phyloP scores from a whole-genome alignment of 768 basidiomycete genomes.

The Hericium rajendrae region DNA sequence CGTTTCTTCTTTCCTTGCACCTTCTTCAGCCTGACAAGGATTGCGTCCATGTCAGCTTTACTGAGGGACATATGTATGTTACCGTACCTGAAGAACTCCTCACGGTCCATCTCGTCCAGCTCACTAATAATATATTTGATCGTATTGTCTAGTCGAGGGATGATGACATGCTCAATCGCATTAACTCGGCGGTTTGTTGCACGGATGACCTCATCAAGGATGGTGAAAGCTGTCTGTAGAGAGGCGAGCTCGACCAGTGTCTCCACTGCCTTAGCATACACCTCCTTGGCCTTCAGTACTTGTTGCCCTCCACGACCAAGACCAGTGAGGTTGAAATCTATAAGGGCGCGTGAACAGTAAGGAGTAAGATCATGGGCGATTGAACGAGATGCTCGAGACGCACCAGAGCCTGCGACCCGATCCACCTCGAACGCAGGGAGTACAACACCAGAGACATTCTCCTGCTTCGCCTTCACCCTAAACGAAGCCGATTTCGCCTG shows the following conservation, averaged over 20 bases:
- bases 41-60: neutral
- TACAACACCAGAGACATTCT: conserved; percentile 96
- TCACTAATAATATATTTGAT: conserved; percentile 98
- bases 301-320: conserved; percentile 96
- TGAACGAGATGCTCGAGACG: conserved; percentile 3
- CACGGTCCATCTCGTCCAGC: conserved; percentile 97
- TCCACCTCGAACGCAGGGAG: conserved; percentile 93
- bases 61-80: neutral
- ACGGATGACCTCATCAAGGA: conserved; percentile 96
- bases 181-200: conserved; percentile 99
- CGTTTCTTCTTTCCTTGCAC: conserved; percentile 97
- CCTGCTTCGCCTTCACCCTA: conserved; percentile 88
- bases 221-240: conserved; percentile 94
- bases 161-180: conserved; percentile 95
- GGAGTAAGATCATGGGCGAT: conserved; percentile 3
- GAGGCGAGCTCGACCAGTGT: conserved; percentile 96
- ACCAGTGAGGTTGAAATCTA: conserved; percentile 96
- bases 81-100: conserved; percentile 81
- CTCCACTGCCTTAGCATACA: conserved; percentile 95
- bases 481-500: conserved; percentile 87
- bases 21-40: conserved; percentile 69
- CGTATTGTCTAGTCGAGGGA: conserved; percentile 92
- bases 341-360: neutral
- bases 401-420: conserved; percentile 76
- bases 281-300: conserved; percentile 88